Conservation (phyloP, 2,329 filamentous ascomycete genomes). For the Dryadomyces quercivorus region DNA sequence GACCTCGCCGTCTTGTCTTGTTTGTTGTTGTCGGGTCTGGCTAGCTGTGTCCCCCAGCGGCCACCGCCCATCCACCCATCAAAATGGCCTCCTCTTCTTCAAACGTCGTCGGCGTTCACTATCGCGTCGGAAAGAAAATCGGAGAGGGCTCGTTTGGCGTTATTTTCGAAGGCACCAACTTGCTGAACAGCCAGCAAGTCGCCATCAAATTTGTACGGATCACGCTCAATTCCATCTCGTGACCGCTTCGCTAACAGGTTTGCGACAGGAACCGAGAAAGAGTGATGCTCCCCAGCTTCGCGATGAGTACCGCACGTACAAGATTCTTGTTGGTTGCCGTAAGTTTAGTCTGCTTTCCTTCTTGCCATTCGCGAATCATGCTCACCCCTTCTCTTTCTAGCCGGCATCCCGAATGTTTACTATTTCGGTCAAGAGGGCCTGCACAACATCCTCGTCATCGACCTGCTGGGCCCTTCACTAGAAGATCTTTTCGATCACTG, state of each 20-base stretch:
- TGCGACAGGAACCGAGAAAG: constrained; percentile 77
- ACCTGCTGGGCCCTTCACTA: constrained; percentile 84
- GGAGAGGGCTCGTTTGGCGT: constrained; percentile 98
- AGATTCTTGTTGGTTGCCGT: constrained; percentile 98
- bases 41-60: background rate
- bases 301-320: constrained; percentile 98
- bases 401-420: constrained; percentile 98
- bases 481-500: constrained; percentile 98
- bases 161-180: constrained; percentile 96
- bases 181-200: constrained; percentile 97
- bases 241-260: too few relatives aligned
- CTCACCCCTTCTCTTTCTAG: constrained; percentile 30
- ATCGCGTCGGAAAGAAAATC: constrained; percentile 98
- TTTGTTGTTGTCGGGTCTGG: background rate
- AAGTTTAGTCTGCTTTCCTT: constrained; percentile 35
- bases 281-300: constrained; percentile 95
- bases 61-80: background rate
- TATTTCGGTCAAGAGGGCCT: constrained; percentile 98
- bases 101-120: constrained; percentile 97
- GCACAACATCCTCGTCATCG: constrained; percentile 97
- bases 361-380: background rate
- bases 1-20: background rate
- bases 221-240: background rate
- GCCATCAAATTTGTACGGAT: constrained; percentile 93
- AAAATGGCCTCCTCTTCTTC: constrained; percentile 79